Evolutionary conservation across 768 basidiomycete species (phyloP), one percentile per base, ranked within the genome.

Genomic region (Kwoniella pini): DNA sequence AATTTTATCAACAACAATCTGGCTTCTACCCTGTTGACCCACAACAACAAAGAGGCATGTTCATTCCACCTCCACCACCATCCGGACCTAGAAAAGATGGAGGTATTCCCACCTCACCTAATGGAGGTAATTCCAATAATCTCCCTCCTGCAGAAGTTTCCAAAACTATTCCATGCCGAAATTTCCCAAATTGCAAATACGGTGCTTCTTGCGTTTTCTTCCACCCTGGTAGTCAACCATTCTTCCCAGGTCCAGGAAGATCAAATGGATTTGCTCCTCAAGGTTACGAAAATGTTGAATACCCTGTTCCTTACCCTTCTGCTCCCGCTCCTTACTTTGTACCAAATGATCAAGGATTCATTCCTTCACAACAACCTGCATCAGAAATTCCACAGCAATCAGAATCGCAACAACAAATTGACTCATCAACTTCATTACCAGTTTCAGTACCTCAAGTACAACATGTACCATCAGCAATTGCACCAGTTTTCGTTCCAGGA

Each of bases 121-220:
- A 68, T 36, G 74, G 67, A 17, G 57, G 53, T 40, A 64, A 62
- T 38, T 38, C 42, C 45, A 38, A 62, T 42, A 76, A 76, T 45
- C 71, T 79, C 6, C 79, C 79, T 30, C 79, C 79, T 30, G 67
- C 69, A 13, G 79, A 80, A 45, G 74, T 78, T 5, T 63, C 72
- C 52, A 77, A 77, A 65, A 74, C 68, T 17, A 80, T 80, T 54
- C 79, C 76, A 5, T 80, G 79, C 60, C 65, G 79, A 54, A 79
- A 79, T 66, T 80, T 79, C 68, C 79, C 79, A 26, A 74, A 76
- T 57, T 80, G 79, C 64, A 70, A 76, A 46, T 80, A 78, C 64
- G 78, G 77, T 19, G 50, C 60, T 50, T 64, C 69, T 12, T 79
- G 78, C 46, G 72, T 74, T 19, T 79, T 79, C 76, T 74, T 69